These are phyloP conservation scores for Taphrina betulina DNA, from an alignment of 1,139 yeast genomes.

Conservation along the genomic window DNA sequence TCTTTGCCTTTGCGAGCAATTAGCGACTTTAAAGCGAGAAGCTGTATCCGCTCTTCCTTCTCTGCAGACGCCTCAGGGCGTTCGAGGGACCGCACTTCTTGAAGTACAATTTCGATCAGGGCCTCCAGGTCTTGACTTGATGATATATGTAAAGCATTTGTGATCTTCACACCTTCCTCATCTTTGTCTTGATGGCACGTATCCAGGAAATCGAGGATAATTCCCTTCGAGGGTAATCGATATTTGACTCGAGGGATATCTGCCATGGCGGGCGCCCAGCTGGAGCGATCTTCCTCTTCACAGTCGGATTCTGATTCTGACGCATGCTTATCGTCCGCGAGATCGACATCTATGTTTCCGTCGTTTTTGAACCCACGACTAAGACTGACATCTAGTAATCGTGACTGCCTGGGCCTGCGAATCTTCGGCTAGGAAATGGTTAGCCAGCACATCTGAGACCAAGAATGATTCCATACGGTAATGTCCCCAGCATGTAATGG, in stretches of 20 bases:
- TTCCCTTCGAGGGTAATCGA: slow-evolving; percentile 68
- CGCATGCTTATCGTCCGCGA: slow-evolving; percentile 43
- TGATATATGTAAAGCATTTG: neutral
- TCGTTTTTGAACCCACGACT: slow-evolving; percentile 63
- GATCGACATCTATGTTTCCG: slow-evolving; percentile 63
- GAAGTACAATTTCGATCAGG: slow-evolving; percentile 40
- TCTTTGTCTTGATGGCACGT: slow-evolving; percentile 7
- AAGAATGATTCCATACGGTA: slow-evolving; percentile 44
- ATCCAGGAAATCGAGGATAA: slow-evolving; percentile 71
- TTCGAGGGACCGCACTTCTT: slow-evolving; percentile 12
- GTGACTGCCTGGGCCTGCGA: slow-evolving; percentile 52
- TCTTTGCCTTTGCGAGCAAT: slow-evolving; percentile 70
- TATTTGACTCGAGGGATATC: slow-evolving; percentile 57
- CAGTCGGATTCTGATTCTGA: slow-evolving; percentile 6
- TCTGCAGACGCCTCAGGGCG: slow-evolving; percentile 25
- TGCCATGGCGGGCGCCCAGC: slow-evolving; percentile 2
- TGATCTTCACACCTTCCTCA: neutral
- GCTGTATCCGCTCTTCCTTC: slow-evolving; percentile 53
- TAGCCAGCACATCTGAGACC: neutral
- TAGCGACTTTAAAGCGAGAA: slow-evolving; percentile 58
- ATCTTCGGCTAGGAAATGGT: slow-evolving; percentile 17
- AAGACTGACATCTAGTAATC: slow-evolving; percentile 56
- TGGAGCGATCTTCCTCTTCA: slow-evolving; percentile 42
- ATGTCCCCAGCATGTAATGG: slow-evolving; percentile 77
- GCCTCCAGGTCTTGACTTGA: slow-evolving; percentile 36